Evolutionary conservation across 345 rosid species (phyloP).

Genomic region (Viola odorata): DNA sequence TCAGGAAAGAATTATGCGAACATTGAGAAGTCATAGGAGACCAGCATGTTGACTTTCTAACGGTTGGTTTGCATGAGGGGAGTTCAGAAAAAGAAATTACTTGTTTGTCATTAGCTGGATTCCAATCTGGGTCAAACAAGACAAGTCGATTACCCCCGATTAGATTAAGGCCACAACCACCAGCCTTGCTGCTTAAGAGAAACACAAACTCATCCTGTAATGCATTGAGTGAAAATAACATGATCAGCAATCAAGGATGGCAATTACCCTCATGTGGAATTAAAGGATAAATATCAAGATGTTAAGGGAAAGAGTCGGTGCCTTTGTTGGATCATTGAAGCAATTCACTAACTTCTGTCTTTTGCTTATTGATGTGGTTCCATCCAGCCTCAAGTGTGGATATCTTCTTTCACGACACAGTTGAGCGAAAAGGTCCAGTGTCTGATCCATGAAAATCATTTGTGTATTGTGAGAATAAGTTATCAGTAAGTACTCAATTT

Average conservation of each 20-base stretch:
- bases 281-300: neutral
- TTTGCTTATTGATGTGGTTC: constrained; percentile 90
- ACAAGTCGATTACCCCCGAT: constrained; percentile 92
- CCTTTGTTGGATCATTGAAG: constrained; percentile 85
- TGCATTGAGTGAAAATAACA: constrained; percentile 8
- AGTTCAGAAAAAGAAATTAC: constrained; percentile 32
- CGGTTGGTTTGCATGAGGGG: neutral
- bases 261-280: neutral
- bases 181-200: constrained; percentile 97
- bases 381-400: constrained; percentile 89
- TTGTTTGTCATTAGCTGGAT: constrained; percentile 99
- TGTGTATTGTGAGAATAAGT: constrained; percentile 3
- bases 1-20: constrained; percentile 13
- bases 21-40: constrained; percentile 17
- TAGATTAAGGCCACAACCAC: constrained; percentile 98
- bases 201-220: constrained; percentile 92
- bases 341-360: constrained; percentile 88
- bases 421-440: constrained; percentile 95
- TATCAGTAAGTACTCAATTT: constrained; percentile 1
- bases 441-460: constrained; percentile 41
- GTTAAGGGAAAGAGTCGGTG: constrained; percentile 8
- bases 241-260: neutral
- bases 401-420: constrained; percentile 96
- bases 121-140: constrained; percentile 99
- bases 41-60: constrained; percentile 4